Base-by-base conservation (phyloP, 805 yeast genomes). In the Candida pini region DNA sequence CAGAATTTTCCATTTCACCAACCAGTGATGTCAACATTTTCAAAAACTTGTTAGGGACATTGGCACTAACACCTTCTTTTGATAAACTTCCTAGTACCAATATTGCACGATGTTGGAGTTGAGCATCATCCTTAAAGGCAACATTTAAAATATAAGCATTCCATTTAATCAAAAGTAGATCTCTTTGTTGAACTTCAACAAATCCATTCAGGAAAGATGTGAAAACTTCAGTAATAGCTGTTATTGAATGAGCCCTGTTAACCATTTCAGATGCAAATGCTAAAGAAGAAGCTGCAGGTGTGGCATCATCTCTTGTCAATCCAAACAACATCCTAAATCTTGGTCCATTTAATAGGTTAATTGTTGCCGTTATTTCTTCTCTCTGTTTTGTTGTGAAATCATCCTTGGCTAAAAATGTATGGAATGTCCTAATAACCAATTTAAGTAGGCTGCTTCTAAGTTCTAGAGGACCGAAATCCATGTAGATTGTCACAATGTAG, bases 281-380 rank as follows among this genome's bases (percentile, higher is more conserved):
- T 15, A 20, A 2, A 13, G 15, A 16, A 12, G 31, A 15, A 10
- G 28, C 49, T 29, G 59, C 44, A 12, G 56, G 46, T 23, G 66
- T 60, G 15, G 68, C 59, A 19, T 60, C 68, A 21, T 70, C 74
- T 50, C 83, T 72, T 5, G 76, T 77, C 41, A 81, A 63, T 0
- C 90, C 90, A 58, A 81, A 81, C 37, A 83, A 60, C 67, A 81
- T 69, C 43, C 73, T 76, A 12, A 77, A 75, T 47, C 86, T 66
- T 31, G 80, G 84, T n/a, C 81, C 76, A 33, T 72, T 66, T 32
- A 74, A 62, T 33, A 63, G 60, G 8, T 57, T 61, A 25, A 73
- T 69, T 2, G 78, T 66, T 1, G 63, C 60, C 33, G 69, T 68
- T 15, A 85, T 65, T 9, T 64, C 53, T 2, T 50, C 45, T 38